Percentiles rank a stretch among this genome's conserved stretches.
phyloP scores from a whole-genome alignment of 805 yeast species.

The Saturnispora saitoi region DNA sequence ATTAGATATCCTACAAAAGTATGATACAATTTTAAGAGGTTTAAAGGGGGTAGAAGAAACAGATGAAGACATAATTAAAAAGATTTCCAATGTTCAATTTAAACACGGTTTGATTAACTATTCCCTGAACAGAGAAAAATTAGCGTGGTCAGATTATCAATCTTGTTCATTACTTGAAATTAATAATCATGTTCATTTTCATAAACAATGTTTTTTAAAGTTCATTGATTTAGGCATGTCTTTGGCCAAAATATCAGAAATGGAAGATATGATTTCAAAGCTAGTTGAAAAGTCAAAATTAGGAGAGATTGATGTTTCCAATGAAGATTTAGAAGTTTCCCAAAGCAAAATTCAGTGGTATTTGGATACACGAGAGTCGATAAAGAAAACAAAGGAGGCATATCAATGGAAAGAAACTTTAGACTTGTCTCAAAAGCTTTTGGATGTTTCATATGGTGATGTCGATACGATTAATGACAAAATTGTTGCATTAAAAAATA shows the following conservation, averaged over 20 bases:
- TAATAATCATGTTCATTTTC: constrained; percentile 10
- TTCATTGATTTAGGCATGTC: constrained; percentile 42
- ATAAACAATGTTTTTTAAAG: constrained; percentile 42
- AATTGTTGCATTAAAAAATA: not conserved
- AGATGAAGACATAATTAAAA: constrained; percentile 12
- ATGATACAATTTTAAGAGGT: constrained; percentile 20
- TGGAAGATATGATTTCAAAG: constrained; percentile 6
- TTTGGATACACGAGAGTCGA: not conserved
- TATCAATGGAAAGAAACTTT: not conserved
- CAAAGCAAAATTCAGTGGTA: constrained; percentile 24
- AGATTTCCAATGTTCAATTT: constrained; percentile 40
- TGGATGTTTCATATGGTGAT: constrained; percentile 4
- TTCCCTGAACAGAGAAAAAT: constrained; percentile 43
- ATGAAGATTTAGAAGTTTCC: constrained; percentile 21
- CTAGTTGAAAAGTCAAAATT: not conserved
- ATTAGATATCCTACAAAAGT: constrained; percentile 23
- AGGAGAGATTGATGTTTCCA: not conserved
- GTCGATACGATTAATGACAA: constrained; percentile 1
- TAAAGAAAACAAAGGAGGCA: not conserved
- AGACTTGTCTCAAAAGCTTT: not conserved
- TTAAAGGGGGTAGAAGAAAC: constrained; percentile 13
- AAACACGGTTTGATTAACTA: constrained; percentile 56
- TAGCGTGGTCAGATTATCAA: constrained; percentile 46
- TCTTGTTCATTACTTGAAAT: constrained; percentile 35
- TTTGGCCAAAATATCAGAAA: constrained; percentile 32